Evolutionary conservation across 2,329 filamentous ascomycete genomes (phyloP), one percentile per base, ranked within the genome.

Genomic region (Piedraia hortae): DNA sequence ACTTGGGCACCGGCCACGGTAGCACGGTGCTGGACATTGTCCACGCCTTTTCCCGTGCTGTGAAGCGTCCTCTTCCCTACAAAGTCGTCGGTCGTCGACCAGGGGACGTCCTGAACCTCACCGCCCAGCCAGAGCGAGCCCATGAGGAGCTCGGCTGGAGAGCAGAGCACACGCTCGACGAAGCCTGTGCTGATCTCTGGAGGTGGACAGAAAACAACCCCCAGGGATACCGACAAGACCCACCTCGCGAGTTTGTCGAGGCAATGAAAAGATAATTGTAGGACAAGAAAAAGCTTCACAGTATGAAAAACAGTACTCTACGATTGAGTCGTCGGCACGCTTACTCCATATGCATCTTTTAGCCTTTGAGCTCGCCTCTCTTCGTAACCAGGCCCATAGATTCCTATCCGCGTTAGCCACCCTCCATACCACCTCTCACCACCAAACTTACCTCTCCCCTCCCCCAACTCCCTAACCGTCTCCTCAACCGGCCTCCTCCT

Each of bases 21-120:
- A 88, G 72, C 48, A 97, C 85, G 11, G 85, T 97, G 26, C 85
- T 80, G 42, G 80, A 97, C 45, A 97, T 97, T 55, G 68, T 97
- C 60, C 75, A 82, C 35, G 80, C 85, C 24, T 97, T 97, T 54
- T 73, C 67, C 50, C 50, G 62, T 22, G 77, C 75, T 10, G 80
- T 91, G 11, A 85, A 85, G 29, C 70, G 66, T 22, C 65, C 85
- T 26, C 59, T 97, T 12, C 61, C 71, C 16, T 93, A 93, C 51
- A 59, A 91, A 44, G 71, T 93, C 26, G 73, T 70, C 5, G 65
- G 59, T 18, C 66, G 85, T 38, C 60, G 85, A 39, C 63, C 67
- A 17, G 85, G 85, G 24, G 85, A 97, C 41, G 85, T 97, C 10
- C 57, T 97, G 26, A 72, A 97, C 49, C 64, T 97, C 20, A 97